Percentiles rank a stretch among this genome's conserved stretches.
Evolutionary conservation across 495 filamentous ascomycete genomes (phyloP).

Genomic region (Durotheca rogersii): DNA sequence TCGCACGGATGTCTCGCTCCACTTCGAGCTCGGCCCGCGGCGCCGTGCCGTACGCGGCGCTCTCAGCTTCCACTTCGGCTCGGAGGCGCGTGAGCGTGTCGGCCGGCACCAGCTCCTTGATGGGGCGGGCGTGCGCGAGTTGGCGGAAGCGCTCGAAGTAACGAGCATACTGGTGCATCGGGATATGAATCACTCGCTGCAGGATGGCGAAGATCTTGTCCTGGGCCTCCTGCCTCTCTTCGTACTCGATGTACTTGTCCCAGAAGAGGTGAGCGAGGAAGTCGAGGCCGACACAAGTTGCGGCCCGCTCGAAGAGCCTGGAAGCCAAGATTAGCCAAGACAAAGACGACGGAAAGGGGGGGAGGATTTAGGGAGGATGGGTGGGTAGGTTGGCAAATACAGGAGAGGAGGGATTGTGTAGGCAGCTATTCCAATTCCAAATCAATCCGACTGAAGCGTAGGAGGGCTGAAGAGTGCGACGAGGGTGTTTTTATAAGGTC

Average conservation of each 20-base stretch:
- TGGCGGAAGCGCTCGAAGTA: constrained; percentile 92
- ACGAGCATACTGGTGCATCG: constrained; percentile 93
- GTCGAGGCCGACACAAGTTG: constrained; percentile 81
- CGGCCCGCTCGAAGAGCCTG: constrained; percentile 93
- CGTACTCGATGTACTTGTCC: constrained; percentile 98
- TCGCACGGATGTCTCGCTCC: constrained; percentile 77
- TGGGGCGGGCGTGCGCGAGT: constrained; percentile 69
- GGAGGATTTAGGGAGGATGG: constrained; percentile 40
- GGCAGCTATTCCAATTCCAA: constrained; percentile 52
- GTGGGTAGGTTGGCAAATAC: constrained; percentile 57
- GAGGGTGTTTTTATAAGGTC: constrained; percentile 49
- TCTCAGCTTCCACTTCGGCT: constrained; percentile 65
- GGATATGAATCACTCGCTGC: constrained; percentile 83
- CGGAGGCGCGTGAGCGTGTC: constrained; percentile 70
- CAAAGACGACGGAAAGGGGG: constrained; percentile 33
- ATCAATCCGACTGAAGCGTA: constrained; percentile 48
- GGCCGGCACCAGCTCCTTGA: constrained; percentile 68
- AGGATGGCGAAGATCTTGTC: constrained; percentile 87
- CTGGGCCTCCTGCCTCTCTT: constrained; percentile 81
- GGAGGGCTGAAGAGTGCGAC: constrained; percentile 42
- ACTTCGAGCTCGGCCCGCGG: constrained; percentile 69
- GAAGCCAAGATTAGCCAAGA: constrained; percentile 55
- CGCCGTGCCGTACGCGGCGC: constrained; percentile 40
- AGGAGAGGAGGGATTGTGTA: constrained; percentile 57
- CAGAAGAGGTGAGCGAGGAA: constrained; percentile 95